Conservation (phyloP, 2,329 filamentous ascomycete genomes). For the Cryphonectria naterciae region DNA sequence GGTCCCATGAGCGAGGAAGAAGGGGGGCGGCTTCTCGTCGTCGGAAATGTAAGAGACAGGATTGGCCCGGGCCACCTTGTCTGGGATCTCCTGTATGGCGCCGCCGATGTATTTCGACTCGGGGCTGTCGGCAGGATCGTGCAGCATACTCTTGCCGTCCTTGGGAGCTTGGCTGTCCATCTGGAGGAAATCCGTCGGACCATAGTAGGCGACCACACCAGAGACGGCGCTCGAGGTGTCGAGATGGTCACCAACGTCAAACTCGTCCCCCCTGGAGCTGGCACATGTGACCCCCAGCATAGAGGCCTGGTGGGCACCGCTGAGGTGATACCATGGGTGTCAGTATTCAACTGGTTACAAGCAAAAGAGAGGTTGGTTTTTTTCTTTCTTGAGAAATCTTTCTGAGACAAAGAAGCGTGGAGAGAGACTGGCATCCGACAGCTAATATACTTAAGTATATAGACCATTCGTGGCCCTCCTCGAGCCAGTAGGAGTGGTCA, state of each 20-base stretch:
- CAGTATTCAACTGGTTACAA: neutral
- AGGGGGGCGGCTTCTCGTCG: conserved; percentile 19
- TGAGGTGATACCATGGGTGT: neutral
- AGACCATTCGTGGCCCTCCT: neutral
- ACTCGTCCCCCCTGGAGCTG: conserved; percentile 19
- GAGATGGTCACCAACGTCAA: conserved; percentile 26
- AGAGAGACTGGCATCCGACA: too few relatives aligned
- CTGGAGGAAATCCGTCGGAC: conserved; percentile 26
- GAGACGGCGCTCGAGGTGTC: conserved; percentile 23
- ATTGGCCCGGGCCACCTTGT: conserved; percentile 24
- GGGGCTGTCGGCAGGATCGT: conserved; percentile 23
- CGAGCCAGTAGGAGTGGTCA: neutral
- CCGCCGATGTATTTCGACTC: conserved; percentile 26
- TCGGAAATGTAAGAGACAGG: conserved; percentile 24
- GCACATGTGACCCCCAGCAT: conserved; percentile 24
- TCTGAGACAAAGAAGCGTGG: too few relatives aligned
- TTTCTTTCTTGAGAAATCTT: too few relatives aligned
- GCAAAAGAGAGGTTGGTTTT: neutral
- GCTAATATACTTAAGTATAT: too few relatives aligned
- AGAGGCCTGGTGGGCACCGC: conserved; percentile 22
- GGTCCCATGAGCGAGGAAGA: conserved; percentile 25
- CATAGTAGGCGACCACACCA: conserved; percentile 27
- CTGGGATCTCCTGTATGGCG: conserved; percentile 18
- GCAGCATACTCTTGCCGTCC: conserved; percentile 16
- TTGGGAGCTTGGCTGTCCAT: conserved; percentile 20